A percentile compares a stretch with the other conserved stretches of the same genome.
phyloP scores from a whole-genome alignment of 2,329 filamentous ascomycete genomes.

The Salinomyces thailandicus region DNA sequence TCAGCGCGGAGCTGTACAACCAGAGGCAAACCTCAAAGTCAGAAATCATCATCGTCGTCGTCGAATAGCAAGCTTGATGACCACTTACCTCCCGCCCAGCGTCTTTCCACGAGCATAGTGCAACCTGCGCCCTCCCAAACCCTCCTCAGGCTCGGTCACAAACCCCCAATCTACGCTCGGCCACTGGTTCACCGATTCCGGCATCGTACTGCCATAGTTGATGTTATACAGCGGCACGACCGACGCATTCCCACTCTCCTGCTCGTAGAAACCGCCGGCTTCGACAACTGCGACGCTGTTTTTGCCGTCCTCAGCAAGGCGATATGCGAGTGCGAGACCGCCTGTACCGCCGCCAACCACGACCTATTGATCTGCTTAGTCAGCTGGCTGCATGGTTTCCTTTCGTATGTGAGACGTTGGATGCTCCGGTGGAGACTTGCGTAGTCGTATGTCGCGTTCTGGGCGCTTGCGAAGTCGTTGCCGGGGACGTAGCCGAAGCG shows the following conservation, averaged over 20 bases:
- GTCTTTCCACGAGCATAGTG: constrained; percentile 23
- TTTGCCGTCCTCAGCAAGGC: constrained; percentile 10
- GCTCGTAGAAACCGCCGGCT: constrained; percentile 17
- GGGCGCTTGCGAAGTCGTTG: too few species aligned
- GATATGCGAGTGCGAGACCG: constrained; percentile 12
- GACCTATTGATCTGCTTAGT: constrained; percentile 18
- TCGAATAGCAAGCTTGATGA: too few species aligned
- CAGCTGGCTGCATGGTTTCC: too few species aligned
- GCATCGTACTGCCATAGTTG: too few species aligned
- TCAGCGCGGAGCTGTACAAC: constrained; percentile 18
- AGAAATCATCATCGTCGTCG: too few species aligned
- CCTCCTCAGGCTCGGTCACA: constrained; percentile 18
- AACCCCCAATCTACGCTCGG: constrained; percentile 21
- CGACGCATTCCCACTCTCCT: constrained; percentile 11
- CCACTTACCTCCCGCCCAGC: constrained; percentile 19
- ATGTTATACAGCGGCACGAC: too few species aligned
- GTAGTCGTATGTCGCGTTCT: too few species aligned
- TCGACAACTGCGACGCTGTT: constrained; percentile 17
- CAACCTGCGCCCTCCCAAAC: constrained; percentile 6
- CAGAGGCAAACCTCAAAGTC: too few species aligned
- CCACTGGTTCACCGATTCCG: too few species aligned
- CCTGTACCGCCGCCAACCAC: constrained; percentile 12
- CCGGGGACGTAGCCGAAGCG: too few species aligned
- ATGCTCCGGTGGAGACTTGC: too few species aligned
- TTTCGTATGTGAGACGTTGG: too few species aligned